Base-by-base conservation (phyloP, 2,329 filamentous ascomycete genomes). In the Fusarium sarcochroum region DNA sequence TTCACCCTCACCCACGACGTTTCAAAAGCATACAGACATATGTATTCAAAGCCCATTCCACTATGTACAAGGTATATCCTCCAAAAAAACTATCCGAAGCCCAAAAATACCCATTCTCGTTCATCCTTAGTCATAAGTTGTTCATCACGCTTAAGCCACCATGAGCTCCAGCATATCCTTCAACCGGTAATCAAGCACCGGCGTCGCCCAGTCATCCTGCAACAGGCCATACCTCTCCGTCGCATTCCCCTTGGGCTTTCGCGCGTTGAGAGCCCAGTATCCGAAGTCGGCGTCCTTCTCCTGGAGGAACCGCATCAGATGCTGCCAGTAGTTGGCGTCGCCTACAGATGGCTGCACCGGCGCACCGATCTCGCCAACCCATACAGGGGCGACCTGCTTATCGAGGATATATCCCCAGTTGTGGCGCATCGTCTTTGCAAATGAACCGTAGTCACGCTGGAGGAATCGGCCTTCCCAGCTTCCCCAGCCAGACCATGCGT, bases 401-500 rank as follows among this genome's bases (percentile, higher is more conserved):
- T 80, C 77, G 15, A 91, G 78, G 21, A 92, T 82, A 72, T 89
- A 92, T 4, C 80, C 89, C 90, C 90, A 92, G 76, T 90, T 90
- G 64, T 82, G 76, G 25, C 84, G 81, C 89, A 91, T 91, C 51
- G 88, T 82, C 54, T 81, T 76, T 25, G 83, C 85, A 73, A 92
- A 91, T n/a, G 87, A 88, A 13, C 81, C 79, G 75, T 91, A 92
- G 30, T 80, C 80, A 7, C 89, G 85, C 76, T 86, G 85, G 10
- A 86, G 82, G 75, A 89, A 92, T 6, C 88, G 85, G 4, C 88
- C 87, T 30, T 83, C 85, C 63, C 82, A 75, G 69, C 84, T 87
- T 37, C 89, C 89, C 90, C 90, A 92, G 56, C 90, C 90, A 17
- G 88, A 91, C 90, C 90, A 92, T 32, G 83, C 81, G 75, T 92